Conservation (phyloP, 169 alveolate species). For the Babesia ovata region DNA sequence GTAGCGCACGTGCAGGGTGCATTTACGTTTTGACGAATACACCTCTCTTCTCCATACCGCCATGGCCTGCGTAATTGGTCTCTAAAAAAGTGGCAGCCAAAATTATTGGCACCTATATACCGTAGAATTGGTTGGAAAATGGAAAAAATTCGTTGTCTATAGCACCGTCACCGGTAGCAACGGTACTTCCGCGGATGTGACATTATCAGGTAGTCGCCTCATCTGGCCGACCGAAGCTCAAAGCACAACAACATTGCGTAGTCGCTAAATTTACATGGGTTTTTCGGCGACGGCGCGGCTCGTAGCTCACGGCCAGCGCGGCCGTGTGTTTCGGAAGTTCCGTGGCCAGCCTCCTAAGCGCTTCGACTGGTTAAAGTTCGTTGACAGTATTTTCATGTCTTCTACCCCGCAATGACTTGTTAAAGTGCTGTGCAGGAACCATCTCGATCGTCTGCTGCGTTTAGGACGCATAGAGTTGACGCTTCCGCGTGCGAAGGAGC, state of each 20-base stretch:
- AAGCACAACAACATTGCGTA: background rate
- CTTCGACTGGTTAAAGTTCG: slow-evolving; percentile 82
- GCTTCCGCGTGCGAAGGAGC: slow-evolving; percentile 82
- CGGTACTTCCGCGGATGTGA: background rate
- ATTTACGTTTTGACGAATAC: background rate
- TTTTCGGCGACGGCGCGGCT: slow-evolving; percentile 75
- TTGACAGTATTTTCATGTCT: background rate
- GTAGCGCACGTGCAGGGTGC: background rate
- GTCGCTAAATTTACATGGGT: slow-evolving; percentile 71
- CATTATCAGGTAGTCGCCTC: background rate
- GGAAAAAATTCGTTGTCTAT: background rate
- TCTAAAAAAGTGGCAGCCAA: too few species aligned
- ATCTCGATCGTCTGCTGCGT: slow-evolving; percentile 78
- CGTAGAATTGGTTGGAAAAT: background rate
- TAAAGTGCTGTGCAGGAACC: slow-evolving; percentile 66
- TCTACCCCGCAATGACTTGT: background rate
- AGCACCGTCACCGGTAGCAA: background rate
- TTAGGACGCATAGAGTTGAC: slow-evolving; percentile 83
- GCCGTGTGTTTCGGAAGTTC: slow-evolving; percentile 77
- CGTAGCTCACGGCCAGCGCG: slow-evolving; percentile 77
- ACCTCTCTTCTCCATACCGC: background rate
- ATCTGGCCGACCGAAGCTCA: background rate
- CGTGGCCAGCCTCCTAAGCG: slow-evolving; percentile 84
- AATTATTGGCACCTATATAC: background rate
- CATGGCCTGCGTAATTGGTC: background rate